These are phyloP conservation scores for Claviceps sp. DNA, from an alignment of 2,329 filamentous ascomycete species.

Conservation along the genomic window DNA sequence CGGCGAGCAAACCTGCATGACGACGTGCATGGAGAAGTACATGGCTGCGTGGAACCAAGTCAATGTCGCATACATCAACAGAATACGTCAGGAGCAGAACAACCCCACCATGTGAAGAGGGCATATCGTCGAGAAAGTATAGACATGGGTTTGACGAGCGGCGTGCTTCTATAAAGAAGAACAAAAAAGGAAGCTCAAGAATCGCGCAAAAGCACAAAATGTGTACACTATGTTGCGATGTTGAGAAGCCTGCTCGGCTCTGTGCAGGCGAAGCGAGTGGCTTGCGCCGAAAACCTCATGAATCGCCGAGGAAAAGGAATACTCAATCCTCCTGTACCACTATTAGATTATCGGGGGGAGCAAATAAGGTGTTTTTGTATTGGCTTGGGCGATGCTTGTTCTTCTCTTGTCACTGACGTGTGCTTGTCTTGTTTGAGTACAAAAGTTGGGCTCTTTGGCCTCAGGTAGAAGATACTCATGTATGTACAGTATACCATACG, in stretches of 20 bases:
- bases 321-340: too few relatives aligned
- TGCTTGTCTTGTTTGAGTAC: too few relatives aligned
- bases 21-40: slow-evolving; percentile 74
- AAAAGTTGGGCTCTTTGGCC: too few relatives aligned
- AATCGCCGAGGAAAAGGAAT: background rate
- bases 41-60: slow-evolving; percentile 68
- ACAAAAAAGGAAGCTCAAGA: background rate
- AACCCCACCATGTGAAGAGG: slow-evolving; percentile 9
- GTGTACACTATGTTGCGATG: background rate
- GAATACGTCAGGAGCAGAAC: slow-evolving; percentile 44
- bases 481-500: too few relatives aligned
- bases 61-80: slow-evolving; percentile 52
- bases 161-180: background rate
- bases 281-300: background rate
- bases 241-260: background rate
- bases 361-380: too few relatives aligned
- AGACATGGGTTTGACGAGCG: background rate
- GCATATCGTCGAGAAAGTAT: background rate
- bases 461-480: too few relatives aligned
- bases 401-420: too few relatives aligned
- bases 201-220: background rate
- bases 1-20: slow-evolving; percentile 58
- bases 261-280: background rate
- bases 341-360: too few relatives aligned
- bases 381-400: too few relatives aligned